Evolutionary conservation across 2,329 filamentous ascomycete species (phyloP), one percentile per base, ranked within the genome.

Genomic region (Talaromyces sp.): DNA sequence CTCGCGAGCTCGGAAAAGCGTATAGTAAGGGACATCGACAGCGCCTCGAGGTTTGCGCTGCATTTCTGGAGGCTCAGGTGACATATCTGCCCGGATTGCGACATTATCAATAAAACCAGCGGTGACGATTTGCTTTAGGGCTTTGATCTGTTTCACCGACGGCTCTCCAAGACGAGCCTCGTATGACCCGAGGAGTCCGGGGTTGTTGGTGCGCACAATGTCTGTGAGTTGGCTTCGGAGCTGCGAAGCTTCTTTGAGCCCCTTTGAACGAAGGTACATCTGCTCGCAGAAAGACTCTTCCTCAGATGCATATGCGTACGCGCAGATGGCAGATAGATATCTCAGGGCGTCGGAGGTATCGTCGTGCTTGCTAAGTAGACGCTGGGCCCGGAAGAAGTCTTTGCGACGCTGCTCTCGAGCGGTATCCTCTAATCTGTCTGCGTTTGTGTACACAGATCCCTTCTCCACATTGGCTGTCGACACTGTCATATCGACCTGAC

Each of bases 91-190:
- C 62, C 94, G 90, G 66, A 97, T 92, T 52, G 94, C 94, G 46
- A 99, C 84, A 66, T 97, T 90, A 74, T 99, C 94, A 69, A 97
- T 86, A 77, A 97, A 97, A 0, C 93, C 94, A 0, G 91, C 89
- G 0, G 93, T 91, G 24, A 91, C 87, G 77, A 97, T 95, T 71
- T 97, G 91, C 73, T 95, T 96, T 29, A 99, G 80, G 0, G 91
- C 86, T 53, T 87, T 87, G 29, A 95, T 79, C 69, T 92, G 88
- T 65, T 87, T 88, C 7, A 86, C 78, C 0, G 84, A 83, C 79
- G 83, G 78, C 70, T 86, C 71, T 72, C 84, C 75, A 77, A 93
- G 65, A 76, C 82, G 62, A 6, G 77, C 57, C 32, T 76, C 67
- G 65, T 79, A 81, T 5, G 72, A 61, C 11, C 68, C 70, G 9